Conservation (phyloP, 257 asterid genomes). For the Gardenia jasminoides region DNA sequence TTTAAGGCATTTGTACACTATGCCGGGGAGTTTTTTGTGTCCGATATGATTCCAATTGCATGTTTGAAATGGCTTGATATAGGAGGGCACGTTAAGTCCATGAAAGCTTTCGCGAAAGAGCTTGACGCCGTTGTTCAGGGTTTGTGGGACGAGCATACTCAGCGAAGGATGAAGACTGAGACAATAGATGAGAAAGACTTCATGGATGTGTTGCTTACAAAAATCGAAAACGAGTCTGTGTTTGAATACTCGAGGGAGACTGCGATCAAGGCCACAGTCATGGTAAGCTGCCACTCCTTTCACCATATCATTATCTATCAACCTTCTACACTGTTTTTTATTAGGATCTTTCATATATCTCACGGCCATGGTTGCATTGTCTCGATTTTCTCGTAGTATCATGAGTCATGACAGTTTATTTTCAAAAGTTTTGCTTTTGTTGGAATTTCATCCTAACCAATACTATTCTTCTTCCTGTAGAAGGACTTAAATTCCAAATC, state of each 20-base stretch:
- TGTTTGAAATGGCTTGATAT: conserved; percentile 46
- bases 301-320: too few relatives aligned
- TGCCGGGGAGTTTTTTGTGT: conserved; percentile 32
- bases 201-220: conserved; percentile 54
- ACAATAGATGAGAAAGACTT: conserved; percentile 33
- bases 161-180: not conserved
- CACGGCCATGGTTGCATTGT: too few relatives aligned
- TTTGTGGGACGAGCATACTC: conserved; percentile 44
- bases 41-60: conserved; percentile 38
- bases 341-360: not conserved
- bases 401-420: too few relatives aligned
- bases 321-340: too few relatives aligned
- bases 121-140: conserved; percentile 26
- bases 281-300: conserved; percentile 27
- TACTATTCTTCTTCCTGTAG: too few relatives aligned
- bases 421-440: too few relatives aligned
- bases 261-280: conserved; percentile 46
- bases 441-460: too few relatives aligned
- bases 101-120: conserved; percentile 40
- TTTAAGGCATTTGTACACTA: conserved; percentile 35
- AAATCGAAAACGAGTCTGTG: conserved; percentile 22
- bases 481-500: too few relatives aligned
- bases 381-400: too few relatives aligned
- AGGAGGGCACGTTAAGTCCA: conserved; percentile 36
- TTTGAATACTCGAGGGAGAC: conserved; percentile 37